Conservation (phyloP, 352 stramenopile species). For the Phytophthora cactorum region DNA sequence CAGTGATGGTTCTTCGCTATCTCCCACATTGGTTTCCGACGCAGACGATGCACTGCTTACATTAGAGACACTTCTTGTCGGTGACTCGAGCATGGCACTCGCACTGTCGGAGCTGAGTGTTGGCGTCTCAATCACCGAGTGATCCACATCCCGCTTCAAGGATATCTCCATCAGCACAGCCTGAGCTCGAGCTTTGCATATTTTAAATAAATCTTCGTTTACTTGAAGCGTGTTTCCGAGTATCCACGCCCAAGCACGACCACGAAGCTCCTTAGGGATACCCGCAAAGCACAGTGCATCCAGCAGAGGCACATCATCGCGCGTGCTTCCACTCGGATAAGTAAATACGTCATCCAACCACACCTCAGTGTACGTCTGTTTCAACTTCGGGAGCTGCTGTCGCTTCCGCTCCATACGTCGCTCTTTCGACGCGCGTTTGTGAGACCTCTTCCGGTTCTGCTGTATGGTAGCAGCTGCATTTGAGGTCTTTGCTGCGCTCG, state of each 20-base stretch:
- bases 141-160: slow-evolving; percentile 65
- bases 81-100: slow-evolving; percentile 35
- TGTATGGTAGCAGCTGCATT: slow-evolving; percentile 27
- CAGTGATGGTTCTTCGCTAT: slow-evolving; percentile 17
- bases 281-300: slow-evolving; percentile 82
- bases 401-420: slow-evolving; percentile 67
- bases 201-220: slow-evolving; percentile 86
- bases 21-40: slow-evolving; percentile 24
- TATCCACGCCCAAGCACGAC: slow-evolving; percentile 80
- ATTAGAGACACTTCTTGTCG: slow-evolving; percentile 33
- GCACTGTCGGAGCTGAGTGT: slow-evolving; percentile 25
- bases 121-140: slow-evolving; percentile 28
- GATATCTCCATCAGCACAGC: slow-evolving; percentile 81
- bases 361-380: slow-evolving; percentile 75
- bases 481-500: slow-evolving; percentile 44
- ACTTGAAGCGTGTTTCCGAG: slow-evolving; percentile 86
- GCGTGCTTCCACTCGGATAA: slow-evolving; percentile 37
- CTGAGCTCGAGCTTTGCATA: slow-evolving; percentile 77
- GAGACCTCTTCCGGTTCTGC: slow-evolving; percentile 21
- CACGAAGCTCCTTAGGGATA: slow-evolving; percentile 84
- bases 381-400: slow-evolving; percentile 67
- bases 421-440: slow-evolving; percentile 63
- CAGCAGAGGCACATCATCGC: slow-evolving; percentile 39
- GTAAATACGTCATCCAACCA: slow-evolving; percentile 79
- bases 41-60: slow-evolving; percentile 42